Evolutionary conservation across 2,329 filamentous ascomycete genomes (phyloP).

Genomic region (Cordyceps javanica): DNA sequence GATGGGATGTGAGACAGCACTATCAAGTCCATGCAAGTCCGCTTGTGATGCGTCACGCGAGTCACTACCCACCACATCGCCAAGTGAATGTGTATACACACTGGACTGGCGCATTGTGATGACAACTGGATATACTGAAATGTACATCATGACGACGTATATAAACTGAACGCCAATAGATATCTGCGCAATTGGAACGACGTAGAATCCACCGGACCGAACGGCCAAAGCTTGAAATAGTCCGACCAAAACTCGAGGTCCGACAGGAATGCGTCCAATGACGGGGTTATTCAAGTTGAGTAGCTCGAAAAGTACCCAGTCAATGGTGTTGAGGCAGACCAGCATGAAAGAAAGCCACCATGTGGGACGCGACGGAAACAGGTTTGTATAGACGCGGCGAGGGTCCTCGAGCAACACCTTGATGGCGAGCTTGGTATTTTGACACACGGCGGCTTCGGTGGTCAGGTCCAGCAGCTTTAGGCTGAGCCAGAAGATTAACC

Average conservation of each 20-base stretch:
- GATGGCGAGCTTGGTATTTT: conserved; percentile 42
- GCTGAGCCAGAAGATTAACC: conserved; percentile 51
- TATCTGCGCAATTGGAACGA: conserved; percentile 52
- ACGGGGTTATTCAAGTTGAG: conserved; percentile 56
- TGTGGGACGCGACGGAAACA: conserved; percentile 58
- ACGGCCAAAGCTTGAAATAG: conserved; percentile 59
- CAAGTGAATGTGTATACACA: conserved; percentile 63
- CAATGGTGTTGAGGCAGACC: conserved; percentile 52
- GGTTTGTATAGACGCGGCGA: conserved; percentile 53
- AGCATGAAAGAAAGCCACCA: conserved; percentile 62
- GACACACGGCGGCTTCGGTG: conserved; percentile 30
- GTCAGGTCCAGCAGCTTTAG: conserved; percentile 34
- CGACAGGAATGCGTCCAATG: conserved; percentile 44
- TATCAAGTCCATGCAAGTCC: background rate
- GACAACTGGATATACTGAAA: conserved; percentile 56
- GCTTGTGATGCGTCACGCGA: background rate
- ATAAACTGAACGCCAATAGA: conserved; percentile 54
- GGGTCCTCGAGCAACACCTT: conserved; percentile 50
- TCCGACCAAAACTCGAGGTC: conserved; percentile 54
- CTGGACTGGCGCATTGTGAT: conserved; percentile 64
- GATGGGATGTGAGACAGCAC: background rate
- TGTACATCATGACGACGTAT: conserved; percentile 62
- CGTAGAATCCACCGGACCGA: conserved; percentile 60
- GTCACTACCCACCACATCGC: conserved; percentile 33
- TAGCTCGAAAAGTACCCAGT: conserved; percentile 61